Conservation (phyloP, 148 eudicot species). For the Selenicereus undatus region DNA sequence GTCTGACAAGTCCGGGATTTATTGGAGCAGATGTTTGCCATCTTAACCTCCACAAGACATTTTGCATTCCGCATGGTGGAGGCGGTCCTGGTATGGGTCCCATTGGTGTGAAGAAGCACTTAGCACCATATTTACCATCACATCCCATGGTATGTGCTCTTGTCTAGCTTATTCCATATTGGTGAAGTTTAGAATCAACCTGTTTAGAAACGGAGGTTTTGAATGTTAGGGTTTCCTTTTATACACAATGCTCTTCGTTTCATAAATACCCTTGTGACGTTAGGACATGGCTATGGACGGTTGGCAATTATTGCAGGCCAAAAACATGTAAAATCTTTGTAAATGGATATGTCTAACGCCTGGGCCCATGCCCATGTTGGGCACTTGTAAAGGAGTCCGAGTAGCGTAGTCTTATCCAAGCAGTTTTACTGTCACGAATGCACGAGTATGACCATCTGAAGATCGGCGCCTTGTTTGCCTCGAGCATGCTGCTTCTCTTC, state of each 20-base stretch:
- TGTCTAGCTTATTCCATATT: background rate
- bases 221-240: background rate
- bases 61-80: slow-evolving; percentile 98
- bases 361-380: too few relatives aligned
- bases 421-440: too few relatives aligned
- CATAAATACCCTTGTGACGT: background rate
- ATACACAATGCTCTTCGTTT: background rate
- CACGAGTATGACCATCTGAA: too few relatives aligned
- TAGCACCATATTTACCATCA: slow-evolving; percentile 94
- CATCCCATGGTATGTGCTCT: slow-evolving; percentile 89
- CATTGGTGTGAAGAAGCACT: slow-evolving; percentile 95
- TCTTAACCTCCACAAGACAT: slow-evolving; percentile 97
- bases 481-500: too few relatives aligned
- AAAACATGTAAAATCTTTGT: too few relatives aligned
- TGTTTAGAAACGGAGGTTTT: background rate
- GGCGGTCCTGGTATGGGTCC: slow-evolving; percentile 99
- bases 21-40: slow-evolving; percentile 99
- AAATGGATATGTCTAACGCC: too few relatives aligned
- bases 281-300: background rate
- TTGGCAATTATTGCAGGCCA: background rate
- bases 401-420: background rate
- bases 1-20: slow-evolving; percentile 93
- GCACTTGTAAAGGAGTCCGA: background rate
- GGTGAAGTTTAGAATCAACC: background rate
- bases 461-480: too few relatives aligned